Evolutionary conservation across 495 filamentous ascomycete species (phyloP), one percentile per base, ranked within the genome.

Genomic region (Glutinoglossum americanum): DNA sequence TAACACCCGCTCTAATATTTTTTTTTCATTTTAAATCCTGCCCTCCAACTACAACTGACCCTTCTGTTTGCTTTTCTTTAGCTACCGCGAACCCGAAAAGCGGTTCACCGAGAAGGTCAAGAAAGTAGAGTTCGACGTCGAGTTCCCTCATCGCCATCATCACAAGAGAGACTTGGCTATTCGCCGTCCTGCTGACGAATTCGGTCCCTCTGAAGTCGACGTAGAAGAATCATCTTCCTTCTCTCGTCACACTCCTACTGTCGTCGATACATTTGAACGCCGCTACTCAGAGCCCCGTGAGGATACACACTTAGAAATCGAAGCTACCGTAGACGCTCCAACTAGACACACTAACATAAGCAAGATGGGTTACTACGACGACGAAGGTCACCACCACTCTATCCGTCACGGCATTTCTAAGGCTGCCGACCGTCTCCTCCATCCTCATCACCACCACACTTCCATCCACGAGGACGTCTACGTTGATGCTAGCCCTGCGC

Each of bases 311-410:
- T 67, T 74, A 64, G 72, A 76, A 61, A 71, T 71, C 67, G 75
- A 77, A 62, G 71, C 70, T 49, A 78, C 73, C 58, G 72, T 76
- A 62, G 73, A 79, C 64, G 57, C 56, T 44, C 67, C 70, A 37
- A 56, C 32, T 63, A 68, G 64, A 62, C 70, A 61, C 61, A 64
- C 56, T 66, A 69, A 54, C n/a, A n/a, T n/a, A 73, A 72, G 73
- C 73, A 85, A 86, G 70, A 96, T 96, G 89, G 89, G 87, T 77
- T 96, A 94, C 80, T 94, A 93, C 87, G 89, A 94, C 85, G 86
- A 93, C 74, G 84, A 90, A 79, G 89, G 89, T 72, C 82, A 87
- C 65, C 87, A 95, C 74, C 89, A 94, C 76, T 90, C 85, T 59
- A 82, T 94, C 82, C 86, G 89, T 69, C 83, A 85, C 70, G 84